Base-by-base conservation (phyloP, 164 flowering plant genomes). In the Tetracentron sinense region DNA sequence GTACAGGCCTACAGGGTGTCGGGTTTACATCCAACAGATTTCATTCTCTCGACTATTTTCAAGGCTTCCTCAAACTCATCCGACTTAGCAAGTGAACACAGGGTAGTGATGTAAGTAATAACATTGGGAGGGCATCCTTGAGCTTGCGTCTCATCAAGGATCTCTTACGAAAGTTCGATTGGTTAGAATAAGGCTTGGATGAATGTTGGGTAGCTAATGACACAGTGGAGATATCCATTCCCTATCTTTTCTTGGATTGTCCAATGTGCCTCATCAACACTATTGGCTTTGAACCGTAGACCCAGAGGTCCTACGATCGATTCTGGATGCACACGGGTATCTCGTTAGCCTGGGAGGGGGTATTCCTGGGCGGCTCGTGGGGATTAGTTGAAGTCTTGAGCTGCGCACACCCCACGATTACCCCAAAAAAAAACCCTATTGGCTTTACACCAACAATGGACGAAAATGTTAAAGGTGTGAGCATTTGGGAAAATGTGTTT, bases 221-320 rank as follows among this genome's bases (percentile, higher is more conserved):
- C 93, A 67, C 85, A 85, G 49, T 95, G 95, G 31, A 33, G 70
- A 67, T 67, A 78, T 4, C 95, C 95, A 51, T 71, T 67, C 0
- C 95, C 97, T 56, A 82, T 88, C 95, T 88, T 91, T 57, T 91
- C 97, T 62, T 88, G 82, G 51, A 90, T 74, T 5, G 94, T 85
- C 95, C 97, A 91, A 23, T 81, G 66, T 8, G 93, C 93, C 75
- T 91, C 97, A 42, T 91, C 93, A 46, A 83, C 80, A 30, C 82
- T 67, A 46, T 73, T n/a, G n/a, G n/a, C n/a, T n/a, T n/a, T n/a
- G n/a, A n/a, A n/a, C n/a, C n/a, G n/a, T n/a, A n/a, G n/a, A n/a
- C n/a, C n/a, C n/a, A n/a, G n/a, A n/a, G n/a, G n/a, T n/a, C n/a
- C n/a, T n/a, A n/a, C n/a, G n/a, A n/a, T n/a, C n/a, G n/a, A n/a